Conservation (phyloP, 2,329 filamentous ascomycete species). For the Grosmannia clavigera region DNA sequence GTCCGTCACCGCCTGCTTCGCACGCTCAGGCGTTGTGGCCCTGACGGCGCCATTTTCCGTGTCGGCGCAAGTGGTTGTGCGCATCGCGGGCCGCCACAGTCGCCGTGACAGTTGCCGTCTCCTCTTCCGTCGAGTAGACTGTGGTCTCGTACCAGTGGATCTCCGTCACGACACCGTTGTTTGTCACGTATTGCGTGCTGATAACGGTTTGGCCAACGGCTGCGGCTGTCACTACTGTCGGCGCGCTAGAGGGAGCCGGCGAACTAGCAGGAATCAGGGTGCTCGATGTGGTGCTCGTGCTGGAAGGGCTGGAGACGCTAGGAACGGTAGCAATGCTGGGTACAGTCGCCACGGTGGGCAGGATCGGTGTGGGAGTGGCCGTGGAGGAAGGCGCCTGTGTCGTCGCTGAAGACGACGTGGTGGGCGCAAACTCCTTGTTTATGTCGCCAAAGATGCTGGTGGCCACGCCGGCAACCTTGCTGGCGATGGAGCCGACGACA, state of each 20-base stretch:
- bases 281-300: constrained; percentile 9
- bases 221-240: constrained; percentile 5
- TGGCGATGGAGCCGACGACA: constrained; percentile 9
- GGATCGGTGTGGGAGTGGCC: not conserved
- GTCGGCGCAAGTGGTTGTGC: constrained; percentile 26
- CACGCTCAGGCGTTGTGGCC: not conserved
- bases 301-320: not conserved
- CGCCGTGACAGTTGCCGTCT: constrained; percentile 28
- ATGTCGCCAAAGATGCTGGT: not conserved
- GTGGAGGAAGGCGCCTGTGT: not conserved
- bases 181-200: constrained; percentile 42
- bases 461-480: constrained; percentile 6
- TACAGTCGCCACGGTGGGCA: not conserved
- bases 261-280: not conserved
- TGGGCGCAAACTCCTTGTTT: not conserved
- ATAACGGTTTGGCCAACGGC: constrained; percentile 19
- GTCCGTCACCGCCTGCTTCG: not conserved
- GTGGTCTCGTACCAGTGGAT: constrained; percentile 44
- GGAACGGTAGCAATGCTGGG: constrained; percentile 7
- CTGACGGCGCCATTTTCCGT: constrained; percentile 9
- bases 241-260: not conserved
- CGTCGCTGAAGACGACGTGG: not conserved
- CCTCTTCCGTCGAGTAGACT: constrained; percentile 34
- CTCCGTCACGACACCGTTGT: constrained; percentile 37
- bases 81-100: constrained; percentile 19